These are phyloP conservation scores for Nothophaeocryptopus gaeumannii DNA, from an alignment of 2,329 filamentous ascomycete genomes.

Conservation along the genomic window DNA sequence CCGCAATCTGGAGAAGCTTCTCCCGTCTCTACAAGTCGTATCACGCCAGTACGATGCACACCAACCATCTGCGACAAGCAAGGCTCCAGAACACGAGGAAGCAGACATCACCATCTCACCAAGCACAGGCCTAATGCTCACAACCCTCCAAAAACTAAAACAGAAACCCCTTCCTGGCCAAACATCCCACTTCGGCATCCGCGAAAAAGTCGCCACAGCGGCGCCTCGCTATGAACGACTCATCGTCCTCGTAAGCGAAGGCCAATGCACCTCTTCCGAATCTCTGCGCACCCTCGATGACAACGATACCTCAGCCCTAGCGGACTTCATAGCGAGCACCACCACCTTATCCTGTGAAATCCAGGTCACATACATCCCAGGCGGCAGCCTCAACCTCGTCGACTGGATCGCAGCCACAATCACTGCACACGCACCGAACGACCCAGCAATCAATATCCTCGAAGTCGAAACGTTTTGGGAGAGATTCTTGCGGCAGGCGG, in stretches of 20 bases:
- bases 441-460: constrained; percentile 20
- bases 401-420: constrained; percentile 46
- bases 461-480: constrained; percentile 65
- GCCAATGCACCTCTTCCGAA: background rate
- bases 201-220: constrained; percentile 54
- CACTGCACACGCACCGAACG: constrained; percentile 34
- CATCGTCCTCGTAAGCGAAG: constrained; percentile 60
- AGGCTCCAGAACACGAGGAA: constrained; percentile 40
- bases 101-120: constrained; percentile 74
- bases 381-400: constrained; percentile 42
- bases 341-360: constrained; percentile 40
- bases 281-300: constrained; percentile 24
- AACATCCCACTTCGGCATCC: constrained; percentile 45
- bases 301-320: constrained; percentile 34
- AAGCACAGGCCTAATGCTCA: constrained; percentile 65
- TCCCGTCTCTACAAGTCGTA: constrained; percentile 53
- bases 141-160: constrained; percentile 67
- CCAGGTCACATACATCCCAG: constrained; percentile 38
- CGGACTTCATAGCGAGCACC: constrained; percentile 45
- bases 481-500: constrained; percentile 61
- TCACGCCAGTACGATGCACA: constrained; percentile 51
- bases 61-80: constrained; percentile 21
- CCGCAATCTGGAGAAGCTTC: constrained; percentile 49
- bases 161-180: constrained; percentile 69
- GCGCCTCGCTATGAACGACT: constrained; percentile 64